Evolutionary conservation across 345 rosid species (phyloP).

Genomic region (Eucalyptus microcorys): DNA sequence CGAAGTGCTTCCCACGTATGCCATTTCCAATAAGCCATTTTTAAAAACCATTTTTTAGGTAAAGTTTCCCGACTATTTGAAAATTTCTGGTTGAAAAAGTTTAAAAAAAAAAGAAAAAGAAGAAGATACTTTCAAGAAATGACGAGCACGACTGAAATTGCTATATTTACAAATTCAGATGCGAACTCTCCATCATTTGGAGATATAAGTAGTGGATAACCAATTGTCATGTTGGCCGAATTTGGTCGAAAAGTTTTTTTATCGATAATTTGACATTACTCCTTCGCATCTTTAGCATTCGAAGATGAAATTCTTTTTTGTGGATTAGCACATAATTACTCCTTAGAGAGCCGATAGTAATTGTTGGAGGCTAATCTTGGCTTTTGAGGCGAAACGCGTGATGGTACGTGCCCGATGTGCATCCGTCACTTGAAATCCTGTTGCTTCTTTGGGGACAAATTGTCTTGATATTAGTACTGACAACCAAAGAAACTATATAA

Average conservation of each 20-base stretch:
- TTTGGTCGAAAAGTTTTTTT: not conserved
- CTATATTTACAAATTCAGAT: too few species aligned
- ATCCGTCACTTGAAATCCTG: not conserved
- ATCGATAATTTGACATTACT: not conserved
- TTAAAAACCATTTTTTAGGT: too few species aligned
- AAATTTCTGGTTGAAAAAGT: too few species aligned
- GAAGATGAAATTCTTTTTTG: not conserved
- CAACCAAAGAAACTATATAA: too few species aligned
- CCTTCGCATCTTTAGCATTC: not conserved
- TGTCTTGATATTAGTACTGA: not conserved
- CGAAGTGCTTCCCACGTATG: too few species aligned
- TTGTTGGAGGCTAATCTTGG: not conserved
- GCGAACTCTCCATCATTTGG: too few species aligned
- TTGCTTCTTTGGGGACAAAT: not conserved
- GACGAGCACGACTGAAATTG: too few species aligned
- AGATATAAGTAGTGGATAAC: not conserved
- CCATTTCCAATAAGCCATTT: too few species aligned
- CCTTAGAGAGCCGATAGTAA: not conserved
- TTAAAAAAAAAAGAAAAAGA: accelerated
- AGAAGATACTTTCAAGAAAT: too few species aligned
- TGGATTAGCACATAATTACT: not conserved
- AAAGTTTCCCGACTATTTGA: too few species aligned
- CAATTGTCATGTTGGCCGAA: not conserved
- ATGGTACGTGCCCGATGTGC: not conserved
- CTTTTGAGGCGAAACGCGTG: not conserved